Percentiles rank a stretch among this genome's conserved stretches.
phyloP scores from a whole-genome alignment of 75 land plant species.

The Pseudotsuga menziesii region DNA sequence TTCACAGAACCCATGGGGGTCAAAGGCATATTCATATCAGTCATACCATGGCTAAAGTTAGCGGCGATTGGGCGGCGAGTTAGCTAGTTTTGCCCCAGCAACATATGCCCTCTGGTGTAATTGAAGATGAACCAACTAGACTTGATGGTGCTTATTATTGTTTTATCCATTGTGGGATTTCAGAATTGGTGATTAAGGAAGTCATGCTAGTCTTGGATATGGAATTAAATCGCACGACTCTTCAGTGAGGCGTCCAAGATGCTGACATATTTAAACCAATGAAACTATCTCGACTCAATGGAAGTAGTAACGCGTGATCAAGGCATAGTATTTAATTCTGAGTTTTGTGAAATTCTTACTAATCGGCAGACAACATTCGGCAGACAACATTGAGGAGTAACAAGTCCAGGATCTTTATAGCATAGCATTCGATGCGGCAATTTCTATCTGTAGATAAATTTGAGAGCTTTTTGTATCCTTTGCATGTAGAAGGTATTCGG shows the following conservation, averaged over 20 bases:
- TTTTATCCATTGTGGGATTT: not conserved
- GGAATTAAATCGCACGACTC: not conserved
- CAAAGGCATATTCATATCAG: constrained; percentile 15
- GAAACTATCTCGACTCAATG: not conserved
- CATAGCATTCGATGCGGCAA: constrained; percentile 5
- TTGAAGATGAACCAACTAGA: not conserved
- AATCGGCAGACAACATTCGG: too few species aligned
- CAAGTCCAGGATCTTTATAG: not conserved
- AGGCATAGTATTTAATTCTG: not conserved
- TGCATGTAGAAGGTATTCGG: not conserved
- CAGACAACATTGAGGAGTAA: not conserved
- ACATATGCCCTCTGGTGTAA: not conserved
- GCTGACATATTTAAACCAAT: not conserved
- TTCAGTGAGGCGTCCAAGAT: not conserved
- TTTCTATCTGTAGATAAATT: constrained; percentile 8
- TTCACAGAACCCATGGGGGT: constrained; percentile 22
- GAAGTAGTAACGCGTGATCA: not conserved
- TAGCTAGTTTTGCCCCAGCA: not conserved
- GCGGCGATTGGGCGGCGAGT: constrained; percentile 34
- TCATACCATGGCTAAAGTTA: constrained; percentile 26
- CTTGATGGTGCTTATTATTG: too few species aligned
- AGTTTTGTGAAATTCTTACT: not conserved
- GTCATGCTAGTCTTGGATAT: constrained; percentile 5
- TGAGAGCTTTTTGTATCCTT: constrained; percentile 3
- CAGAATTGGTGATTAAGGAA: not conserved